Base-by-base conservation (phyloP, 805 yeast species). In the Candida sphagnicola region DNA sequence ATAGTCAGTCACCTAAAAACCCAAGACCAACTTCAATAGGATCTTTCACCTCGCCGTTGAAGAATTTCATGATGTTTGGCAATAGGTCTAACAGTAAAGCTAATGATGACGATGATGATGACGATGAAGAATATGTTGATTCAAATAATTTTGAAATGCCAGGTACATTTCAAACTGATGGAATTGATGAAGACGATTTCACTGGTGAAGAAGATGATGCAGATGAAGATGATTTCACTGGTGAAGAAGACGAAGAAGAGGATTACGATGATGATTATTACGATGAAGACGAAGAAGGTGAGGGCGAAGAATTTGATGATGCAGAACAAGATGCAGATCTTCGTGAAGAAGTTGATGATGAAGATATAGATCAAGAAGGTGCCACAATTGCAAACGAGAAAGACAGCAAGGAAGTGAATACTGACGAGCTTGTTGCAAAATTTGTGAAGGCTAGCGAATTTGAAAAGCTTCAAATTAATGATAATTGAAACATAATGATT, bases 11-110 rank as follows among this genome's bases (percentile, higher is more conserved):
- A 43, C 47, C 25, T 34, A 44, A 35, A 19, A 47, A 36, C 38
- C 64, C 53, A 41, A 56, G 70, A 33, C 70, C 70, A 2, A 47
- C 45, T 1, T 61, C 70, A 1, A 55, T 52, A 38, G 47, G 64
- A 2, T 56, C 71, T 4, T 65, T 65, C 42, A 50, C 70, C 0
- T 65, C 71, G 5, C 73, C 73, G 11, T 53, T 68, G 35, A 67
- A 67, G 39, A 62, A 56, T 36, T 67, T 68, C 45, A 67, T 62
- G 73, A 50, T 50, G 44, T 56, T 64, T 23, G 65, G 64, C 3
- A 59, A 58, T 11, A 57, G 50, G 31, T 54, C 56, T 17, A 56
- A 50, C 19, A 44, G 45, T 26, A 56, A 52, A 32, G 48, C 57
- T 32, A 59, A 55, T 41, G 59, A 59, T 39, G 64, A 45, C 10